A percentile compares a stretch with the other conserved stretches of the same genome.
Evolutionary conservation across 2,329 filamentous ascomycete genomes (phyloP).

Genomic region (Aspergillus candidus): DNA sequence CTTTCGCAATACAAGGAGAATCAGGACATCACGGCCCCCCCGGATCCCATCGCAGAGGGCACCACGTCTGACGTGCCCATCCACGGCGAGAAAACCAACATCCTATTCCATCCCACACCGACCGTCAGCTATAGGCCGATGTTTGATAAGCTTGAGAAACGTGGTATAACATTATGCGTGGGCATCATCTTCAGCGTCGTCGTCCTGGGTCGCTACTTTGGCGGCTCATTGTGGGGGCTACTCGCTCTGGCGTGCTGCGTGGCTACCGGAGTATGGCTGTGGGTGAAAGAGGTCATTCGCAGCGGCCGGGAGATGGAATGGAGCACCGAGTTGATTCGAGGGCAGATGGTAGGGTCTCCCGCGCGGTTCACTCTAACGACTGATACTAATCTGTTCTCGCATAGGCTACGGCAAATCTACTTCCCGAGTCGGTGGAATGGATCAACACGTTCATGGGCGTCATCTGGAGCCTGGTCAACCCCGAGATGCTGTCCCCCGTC

Average conservation of each 20-base stretch:
- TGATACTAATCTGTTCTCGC: not conserved
- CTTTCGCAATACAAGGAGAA: conserved; percentile 74
- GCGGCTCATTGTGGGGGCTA: conserved; percentile 68
- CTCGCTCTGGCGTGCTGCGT: conserved; percentile 67
- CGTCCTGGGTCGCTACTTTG: conserved; percentile 71
- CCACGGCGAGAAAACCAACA: conserved; percentile 91
- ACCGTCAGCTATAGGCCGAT: conserved; percentile 85
- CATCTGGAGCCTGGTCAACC: conserved; percentile 87
- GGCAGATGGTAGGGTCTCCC: conserved; percentile 56
- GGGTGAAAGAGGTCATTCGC: conserved; percentile 79
- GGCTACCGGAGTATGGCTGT: conserved; percentile 73
- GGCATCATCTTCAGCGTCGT: conserved; percentile 69
- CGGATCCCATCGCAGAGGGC: conserved; percentile 74
- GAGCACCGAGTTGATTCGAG: conserved; percentile 78
- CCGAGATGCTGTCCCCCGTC: conserved; percentile 86
- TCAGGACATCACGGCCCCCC: conserved; percentile 86
- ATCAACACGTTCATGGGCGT: conserved; percentile 83
- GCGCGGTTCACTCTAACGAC: not conserved
- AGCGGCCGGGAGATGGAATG: conserved; percentile 81
- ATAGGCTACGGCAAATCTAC: conserved; percentile 73
- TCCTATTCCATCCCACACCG: conserved; percentile 91
- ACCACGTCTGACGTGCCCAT: conserved; percentile 92
- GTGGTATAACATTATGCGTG: conserved; percentile 63
- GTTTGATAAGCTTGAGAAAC: conserved; percentile 68
- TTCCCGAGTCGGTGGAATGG: conserved; percentile 93